Conservation (phyloP, 2,329 filamentous ascomycete genomes). For the Fusarium devonianum region DNA sequence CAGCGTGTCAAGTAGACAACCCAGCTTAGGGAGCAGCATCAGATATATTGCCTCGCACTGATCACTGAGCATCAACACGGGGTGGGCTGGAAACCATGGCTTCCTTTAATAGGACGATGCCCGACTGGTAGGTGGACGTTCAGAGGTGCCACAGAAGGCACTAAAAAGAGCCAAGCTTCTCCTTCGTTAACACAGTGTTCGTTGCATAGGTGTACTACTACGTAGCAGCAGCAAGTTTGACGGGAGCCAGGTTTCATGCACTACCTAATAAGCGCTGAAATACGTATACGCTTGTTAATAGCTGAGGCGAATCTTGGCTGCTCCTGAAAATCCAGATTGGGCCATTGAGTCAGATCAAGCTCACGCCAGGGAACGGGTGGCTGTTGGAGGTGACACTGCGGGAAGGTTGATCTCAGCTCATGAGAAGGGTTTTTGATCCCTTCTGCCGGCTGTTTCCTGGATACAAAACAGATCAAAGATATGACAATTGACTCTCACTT, state of each 20-base stretch:
- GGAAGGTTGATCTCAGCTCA: not conserved
- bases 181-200: slow-evolving; percentile 31
- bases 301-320: not conserved
- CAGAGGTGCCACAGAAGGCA: not conserved
- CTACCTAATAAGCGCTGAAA: slow-evolving; percentile 1
- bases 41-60: not conserved
- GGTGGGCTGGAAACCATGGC: slow-evolving; percentile 4
- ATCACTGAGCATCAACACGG: too few species aligned
- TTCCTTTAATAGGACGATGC: not conserved
- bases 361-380: slow-evolving; percentile 5
- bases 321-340: not conserved
- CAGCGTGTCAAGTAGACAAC: slow-evolving; percentile 18
- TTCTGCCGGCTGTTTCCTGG: too few species aligned
- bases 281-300: not conserved
- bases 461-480: too few species aligned
- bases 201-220: slow-evolving; percentile 1
- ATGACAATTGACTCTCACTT: too few species aligned
- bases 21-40: slow-evolving; percentile 8
- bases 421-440: not conserved
- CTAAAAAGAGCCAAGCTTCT: slow-evolving; percentile 32
- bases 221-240: too few species aligned
- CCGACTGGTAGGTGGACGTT: not conserved
- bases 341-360: not conserved
- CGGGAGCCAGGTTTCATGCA: slow-evolving; percentile 18
- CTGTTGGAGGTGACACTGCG: not conserved